Evolutionary conservation across 2,329 filamentous ascomycete species (phyloP).

Genomic region (Cercospora beticola): DNA sequence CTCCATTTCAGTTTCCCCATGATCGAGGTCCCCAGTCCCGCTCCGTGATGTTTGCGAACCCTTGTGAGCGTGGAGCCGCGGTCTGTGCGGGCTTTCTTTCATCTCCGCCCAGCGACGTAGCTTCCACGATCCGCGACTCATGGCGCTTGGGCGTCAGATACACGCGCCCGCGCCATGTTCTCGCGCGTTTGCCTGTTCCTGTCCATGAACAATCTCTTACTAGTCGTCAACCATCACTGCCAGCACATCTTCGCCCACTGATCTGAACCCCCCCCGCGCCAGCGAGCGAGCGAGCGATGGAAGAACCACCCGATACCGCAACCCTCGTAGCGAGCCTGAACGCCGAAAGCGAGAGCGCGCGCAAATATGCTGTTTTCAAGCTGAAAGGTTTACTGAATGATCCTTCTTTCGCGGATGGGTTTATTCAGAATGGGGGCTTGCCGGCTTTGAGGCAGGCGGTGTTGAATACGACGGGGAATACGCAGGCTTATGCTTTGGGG

Average conservation of each 20-base stretch:
- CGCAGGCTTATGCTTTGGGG: slow-evolving; percentile 89
- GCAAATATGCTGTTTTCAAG: slow-evolving; percentile 99
- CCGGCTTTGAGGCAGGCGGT: slow-evolving; percentile 78
- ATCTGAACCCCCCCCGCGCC: neutral
- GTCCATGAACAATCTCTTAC: slow-evolving; percentile 7
- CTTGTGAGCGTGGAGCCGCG: neutral
- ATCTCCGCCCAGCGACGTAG: slow-evolving; percentile 1
- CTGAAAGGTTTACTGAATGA: slow-evolving; percentile 93
- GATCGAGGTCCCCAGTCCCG: neutral
- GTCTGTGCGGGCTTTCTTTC: neutral
- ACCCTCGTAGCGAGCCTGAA: slow-evolving; percentile 55
- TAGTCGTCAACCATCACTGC: neutral
- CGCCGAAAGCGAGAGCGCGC: slow-evolving; percentile 77
- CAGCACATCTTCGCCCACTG: neutral
- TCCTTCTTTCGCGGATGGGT: slow-evolving; percentile 92
- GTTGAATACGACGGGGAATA: slow-evolving; percentile 85
- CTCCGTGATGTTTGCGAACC: neutral
- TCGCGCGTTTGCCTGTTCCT: slow-evolving; percentile 28
- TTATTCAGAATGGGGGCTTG: slow-evolving; percentile 86
- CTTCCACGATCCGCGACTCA: slow-evolving; percentile 12
- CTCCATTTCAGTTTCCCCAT: neutral
- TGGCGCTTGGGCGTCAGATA: slow-evolving; percentile 6
- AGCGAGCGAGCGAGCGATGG: slow-evolving; percentile 32
- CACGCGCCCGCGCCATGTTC: slow-evolving; percentile 27
- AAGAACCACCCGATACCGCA: slow-evolving; percentile 36